Evolutionary conservation across 768 basidiomycete species (phyloP).

Genomic region (Kwoniella sp.): DNA sequence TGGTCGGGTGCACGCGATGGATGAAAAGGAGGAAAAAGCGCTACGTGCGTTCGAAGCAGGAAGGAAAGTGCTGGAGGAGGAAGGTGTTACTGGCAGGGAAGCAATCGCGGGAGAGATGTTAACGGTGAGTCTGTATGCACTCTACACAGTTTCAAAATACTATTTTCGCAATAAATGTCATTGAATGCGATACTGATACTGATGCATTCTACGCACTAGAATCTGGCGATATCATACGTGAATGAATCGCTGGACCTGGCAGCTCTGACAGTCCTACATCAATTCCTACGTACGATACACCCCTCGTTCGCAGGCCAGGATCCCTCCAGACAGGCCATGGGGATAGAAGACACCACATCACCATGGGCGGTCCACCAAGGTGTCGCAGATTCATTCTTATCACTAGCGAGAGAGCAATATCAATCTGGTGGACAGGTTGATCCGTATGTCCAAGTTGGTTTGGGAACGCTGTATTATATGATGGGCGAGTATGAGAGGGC

Average conservation of each 20-base stretch:
- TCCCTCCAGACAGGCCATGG: conserved; percentile 35
- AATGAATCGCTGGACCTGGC: conserved; percentile 89
- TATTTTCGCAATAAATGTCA: no score
- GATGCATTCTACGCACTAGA: conserved; percentile 60
- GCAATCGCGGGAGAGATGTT: conserved; percentile 40
- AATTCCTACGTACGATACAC: conserved; percentile 73
- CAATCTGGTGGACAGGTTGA: conserved; percentile 66
- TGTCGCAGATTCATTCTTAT: conserved; percentile 80
- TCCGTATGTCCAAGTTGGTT: conserved; percentile 86
- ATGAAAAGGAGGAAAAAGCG: conserved; percentile 59
- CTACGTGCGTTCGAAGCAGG: conserved; percentile 58
- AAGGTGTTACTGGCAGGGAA: conserved; percentile 16
- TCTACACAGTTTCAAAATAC: no score
- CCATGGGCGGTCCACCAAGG: conserved; percentile 79
- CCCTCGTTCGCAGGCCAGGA: conserved; percentile 59
- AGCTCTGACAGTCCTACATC: conserved; percentile 79
- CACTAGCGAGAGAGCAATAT: conserved; percentile 80
- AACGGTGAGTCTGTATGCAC: conserved; percentile 50
- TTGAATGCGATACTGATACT: background rate
- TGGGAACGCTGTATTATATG: conserved; percentile 90
- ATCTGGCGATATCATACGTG: conserved; percentile 91
- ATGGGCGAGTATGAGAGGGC: conserved; percentile 82
- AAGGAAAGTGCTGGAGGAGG: conserved; percentile 31
- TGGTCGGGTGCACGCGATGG: conserved; percentile 72
- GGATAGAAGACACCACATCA: conserved; percentile 28